These are phyloP conservation scores for Daldinia caldariorum DNA, from an alignment of 495 filamentous ascomycete species.

Conservation along the genomic window DNA sequence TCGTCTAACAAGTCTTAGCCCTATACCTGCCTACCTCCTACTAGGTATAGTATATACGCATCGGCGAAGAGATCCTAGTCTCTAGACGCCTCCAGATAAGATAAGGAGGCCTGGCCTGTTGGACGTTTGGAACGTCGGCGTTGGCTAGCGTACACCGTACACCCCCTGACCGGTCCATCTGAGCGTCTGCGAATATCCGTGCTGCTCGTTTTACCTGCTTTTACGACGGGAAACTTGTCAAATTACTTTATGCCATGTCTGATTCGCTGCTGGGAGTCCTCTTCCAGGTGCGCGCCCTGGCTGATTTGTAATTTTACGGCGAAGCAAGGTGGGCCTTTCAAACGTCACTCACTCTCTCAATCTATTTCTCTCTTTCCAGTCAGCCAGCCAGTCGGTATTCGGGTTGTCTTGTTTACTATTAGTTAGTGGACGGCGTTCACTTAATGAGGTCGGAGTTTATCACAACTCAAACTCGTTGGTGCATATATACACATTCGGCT, in stretches of 20 bases:
- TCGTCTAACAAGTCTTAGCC: constrained; percentile 20
- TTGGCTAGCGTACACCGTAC: not conserved
- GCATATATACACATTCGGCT: constrained; percentile 6
- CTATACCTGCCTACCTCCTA: not conserved
- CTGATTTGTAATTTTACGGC: constrained; percentile 20
- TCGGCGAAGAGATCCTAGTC: constrained; percentile 1
- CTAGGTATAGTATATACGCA: too few species aligned
- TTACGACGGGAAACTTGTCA: constrained; percentile 11
- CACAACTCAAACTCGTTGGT: not conserved
- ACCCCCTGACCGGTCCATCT: constrained; percentile 7
- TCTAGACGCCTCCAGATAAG: constrained; percentile 30
- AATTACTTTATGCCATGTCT: constrained; percentile 17
- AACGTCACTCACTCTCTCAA: constrained; percentile 11
- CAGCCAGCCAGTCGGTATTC: not conserved
- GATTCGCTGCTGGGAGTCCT: constrained; percentile 3
- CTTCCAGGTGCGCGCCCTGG: constrained; percentile 9
- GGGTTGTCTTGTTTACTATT: constrained; percentile 14
- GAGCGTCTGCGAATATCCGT: constrained; percentile 7
- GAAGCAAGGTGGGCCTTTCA: constrained; percentile 4
- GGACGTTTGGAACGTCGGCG: not conserved
- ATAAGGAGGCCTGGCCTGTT: constrained; percentile 5
- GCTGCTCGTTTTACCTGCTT: not conserved
- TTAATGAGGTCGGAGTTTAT: not conserved
- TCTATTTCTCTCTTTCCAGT: too few species aligned
- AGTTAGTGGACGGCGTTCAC: constrained; percentile 10